phyloP scores from a whole-genome alignment of 2,329 filamentous ascomycete genomes.

The Colletotrichum tabaci region DNA sequence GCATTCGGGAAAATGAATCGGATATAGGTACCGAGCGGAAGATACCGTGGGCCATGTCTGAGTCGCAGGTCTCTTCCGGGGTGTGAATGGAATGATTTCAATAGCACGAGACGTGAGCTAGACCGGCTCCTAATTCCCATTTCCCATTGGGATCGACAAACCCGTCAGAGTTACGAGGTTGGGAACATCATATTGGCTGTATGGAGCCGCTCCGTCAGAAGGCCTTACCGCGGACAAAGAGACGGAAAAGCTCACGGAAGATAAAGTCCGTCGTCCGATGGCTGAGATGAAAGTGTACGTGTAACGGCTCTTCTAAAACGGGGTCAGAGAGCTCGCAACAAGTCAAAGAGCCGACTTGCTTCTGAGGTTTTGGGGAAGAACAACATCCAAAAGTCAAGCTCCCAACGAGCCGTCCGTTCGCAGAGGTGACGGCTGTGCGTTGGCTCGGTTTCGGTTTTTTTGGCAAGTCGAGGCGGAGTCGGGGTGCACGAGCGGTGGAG shows the following conservation, averaged over 20 bases:
- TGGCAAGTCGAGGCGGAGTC: background rate
- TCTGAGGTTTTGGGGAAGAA: too few relatives aligned
- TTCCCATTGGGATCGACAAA: background rate
- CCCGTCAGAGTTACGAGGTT: background rate
- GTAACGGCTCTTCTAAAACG: constrained; percentile 37
- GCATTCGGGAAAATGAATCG: background rate
- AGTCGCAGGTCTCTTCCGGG: background rate
- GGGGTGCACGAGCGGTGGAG: constrained; percentile 3
- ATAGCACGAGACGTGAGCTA: background rate
- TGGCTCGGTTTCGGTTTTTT: constrained; percentile 17
- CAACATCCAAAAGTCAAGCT: background rate
- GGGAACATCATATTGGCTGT: background rate
- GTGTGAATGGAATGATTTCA: background rate
- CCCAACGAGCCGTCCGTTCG: constrained; percentile 6
- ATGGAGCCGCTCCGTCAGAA: background rate
- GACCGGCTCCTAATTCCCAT: background rate
- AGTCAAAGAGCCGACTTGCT: constrained; percentile 17
- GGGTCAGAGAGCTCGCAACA: constrained; percentile 14
- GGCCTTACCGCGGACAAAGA: background rate
- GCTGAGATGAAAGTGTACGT: constrained; percentile 14
- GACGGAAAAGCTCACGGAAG: background rate
- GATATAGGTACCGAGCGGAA: background rate
- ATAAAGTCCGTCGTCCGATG: constrained; percentile 4
- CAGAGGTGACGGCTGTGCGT: constrained; percentile 4
- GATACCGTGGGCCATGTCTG: background rate